Evolutionary conservation across 2,329 filamentous ascomycete species (phyloP), one percentile per base, ranked within the genome.

Genomic region (Mycosphaerelloides madeirae): DNA sequence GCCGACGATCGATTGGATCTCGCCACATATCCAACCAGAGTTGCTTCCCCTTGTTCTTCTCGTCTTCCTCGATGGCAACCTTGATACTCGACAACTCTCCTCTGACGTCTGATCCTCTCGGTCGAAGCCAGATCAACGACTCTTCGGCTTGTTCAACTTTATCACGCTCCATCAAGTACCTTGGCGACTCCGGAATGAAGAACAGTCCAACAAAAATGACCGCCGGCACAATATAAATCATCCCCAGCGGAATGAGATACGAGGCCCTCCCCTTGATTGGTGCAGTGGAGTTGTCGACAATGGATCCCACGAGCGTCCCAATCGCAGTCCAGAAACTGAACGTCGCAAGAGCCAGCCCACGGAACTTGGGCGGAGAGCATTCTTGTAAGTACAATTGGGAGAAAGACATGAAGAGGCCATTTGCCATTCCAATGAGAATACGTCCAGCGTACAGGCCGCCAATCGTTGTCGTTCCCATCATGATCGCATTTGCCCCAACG

Each of bases 351-450:
- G 74, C 70, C 3, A 76, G 58, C 3, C 72, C 74, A 19, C 74
- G 68, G 41, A 72, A 75, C 46, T 69, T 66, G n/a, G 73, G 71
- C 1, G 73, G 73, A 22, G 71, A 68, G 48, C 66, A 69, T 58
- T 77, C 73, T 52, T 76, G 74, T 12, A 77, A 65, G 49, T 73
- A 75, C 0, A 76, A 58, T 44, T 75, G 73, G 1, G 70, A 68
- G 48, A 74, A 79, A 1, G 75, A 78, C 75, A 79, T 77, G 57
- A 78, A 73, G 54, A 77, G 72, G 3, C 76, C 77, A 53, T 79
- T 79, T 5, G 75, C 73, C 4, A 80, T 46, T 2, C 78, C 78
- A 43, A 79, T 76, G 13, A 80, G 57, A 6, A 80, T 61, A 29
- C 77, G 71, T 8, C 75, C 77, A 18, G 70, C 68, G 44, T 81